Evolutionary conservation across 2,329 filamentous ascomycete species (phyloP), one percentile per base, ranked within the genome.

Genomic region (Westerdykella sp.): DNA sequence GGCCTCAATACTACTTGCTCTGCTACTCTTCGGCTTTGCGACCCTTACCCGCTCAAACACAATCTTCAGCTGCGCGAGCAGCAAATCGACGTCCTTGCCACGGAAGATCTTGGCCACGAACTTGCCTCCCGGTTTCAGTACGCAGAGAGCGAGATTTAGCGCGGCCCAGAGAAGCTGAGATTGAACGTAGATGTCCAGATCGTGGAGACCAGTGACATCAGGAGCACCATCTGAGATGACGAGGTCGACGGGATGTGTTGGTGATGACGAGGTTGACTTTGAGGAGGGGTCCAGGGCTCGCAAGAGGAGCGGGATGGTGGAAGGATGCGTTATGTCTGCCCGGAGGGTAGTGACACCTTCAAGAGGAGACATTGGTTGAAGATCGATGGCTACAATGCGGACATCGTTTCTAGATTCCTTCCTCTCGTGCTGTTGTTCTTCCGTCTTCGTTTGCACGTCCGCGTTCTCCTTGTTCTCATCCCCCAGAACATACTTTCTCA

Each of bases 71-170:
- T 98, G 93, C 2, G 89, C 89, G 62, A 93, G 97, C 7, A 98
- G 79, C 18, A 97, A 74, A 62, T 97, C 93, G n/a, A 97, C 90
- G 59, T 97, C 93, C 55, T 89, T 84, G 13, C 87, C 90, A 13
- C 93, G 76, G 72, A 98, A 98, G 48, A 98, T 96, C 73, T 98
- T 98, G 46, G 93, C 93, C 6, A 98, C 91, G 57, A 98, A 98
- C 60, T 88, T 95, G 49, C 93, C 93, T 35, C 93, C 93, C 0
- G 90, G 90, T 46, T 86, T 85, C 16, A 98, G 78, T 11, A 98
- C 89, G 62, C 91, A 95, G 11, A 96, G 80, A 0, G 93, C 89
- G 2, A 98, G 80, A 65, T 96, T 95, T 15, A 98, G 78, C 0
- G 93, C 93, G 0, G 91, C 88, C 67, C 94, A 96, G 39, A 98